Base-by-base conservation (phyloP, 2,329 filamentous ascomycete species). In the Microascus cirrosus region DNA sequence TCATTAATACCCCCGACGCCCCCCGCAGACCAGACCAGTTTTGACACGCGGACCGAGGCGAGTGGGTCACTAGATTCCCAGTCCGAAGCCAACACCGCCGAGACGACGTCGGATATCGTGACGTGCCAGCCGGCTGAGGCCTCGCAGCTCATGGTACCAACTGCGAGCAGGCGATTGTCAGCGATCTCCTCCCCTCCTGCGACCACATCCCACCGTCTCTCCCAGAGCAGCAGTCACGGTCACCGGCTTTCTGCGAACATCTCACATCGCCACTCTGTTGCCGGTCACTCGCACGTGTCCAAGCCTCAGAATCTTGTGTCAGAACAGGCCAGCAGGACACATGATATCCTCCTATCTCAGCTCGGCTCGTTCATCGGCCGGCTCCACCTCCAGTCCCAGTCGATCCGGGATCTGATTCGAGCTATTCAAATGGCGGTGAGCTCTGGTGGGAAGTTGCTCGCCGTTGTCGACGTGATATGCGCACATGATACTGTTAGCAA, bases 301-400 rank as follows among this genome's bases (percentile, higher is more conserved):
- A 79, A 80, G 61, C 82, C 85, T 61, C 82, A 85, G 60, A 87
- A 89, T 65, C 78, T 96, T 60, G 89, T 94, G 36, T 96, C 92
- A 2, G 88, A 92, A 69, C 86, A 86, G 63, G 80, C 97, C 54
- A 87, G 84, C 65, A 77, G 81, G 55, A 88, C 85, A 55, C 91
- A 96, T 73, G 92, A 97, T 72, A 83, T 83, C 8, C 96, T 97
- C 66, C 76, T 99, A 57, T 94, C 92, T 7, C 88, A 92, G 67
- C 82, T 99, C 56, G 93, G 90, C 55, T 95, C 90, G 4, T 96
- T 97, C 69, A 93, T 97, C 68, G 94, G 94, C 18, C 79, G 84
- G 42, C 80, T 96, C 58, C 90, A 96, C 70, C 78, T 96, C 60
- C 91, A 96, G 69, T 94, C 92, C n/a, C 87, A 94, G 61, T 94